A percentile compares a stretch with the other conserved stretches of the same genome.
Evolutionary conservation across 495 filamentous ascomycete genomes (phyloP).

Genomic region (Penicillium waksmanii): DNA sequence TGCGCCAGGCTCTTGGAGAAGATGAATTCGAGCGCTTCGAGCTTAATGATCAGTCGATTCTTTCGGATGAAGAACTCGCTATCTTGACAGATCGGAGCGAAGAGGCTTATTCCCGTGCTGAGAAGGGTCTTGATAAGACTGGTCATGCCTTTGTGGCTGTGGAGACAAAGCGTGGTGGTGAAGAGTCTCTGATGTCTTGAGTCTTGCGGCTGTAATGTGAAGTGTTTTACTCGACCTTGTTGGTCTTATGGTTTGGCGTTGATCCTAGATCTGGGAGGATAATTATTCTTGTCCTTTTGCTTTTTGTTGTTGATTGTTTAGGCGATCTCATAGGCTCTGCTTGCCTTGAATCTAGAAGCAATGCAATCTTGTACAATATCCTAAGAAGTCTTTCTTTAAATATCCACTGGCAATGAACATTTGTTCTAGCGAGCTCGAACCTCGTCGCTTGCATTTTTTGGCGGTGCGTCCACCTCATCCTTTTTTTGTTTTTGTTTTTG

Average conservation of each 20-base stretch:
- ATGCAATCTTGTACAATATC: no score
- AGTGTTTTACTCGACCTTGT: not conserved
- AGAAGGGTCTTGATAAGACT: constrained; percentile 63
- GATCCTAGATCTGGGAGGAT: no score
- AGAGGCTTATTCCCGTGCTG: constrained; percentile 81
- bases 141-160: constrained; percentile 46
- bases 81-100: constrained; percentile 83
- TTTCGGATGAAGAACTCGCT: constrained; percentile 77
- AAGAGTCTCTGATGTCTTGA: constrained; percentile 38
- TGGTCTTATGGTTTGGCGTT: not conserved
- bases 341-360: no score
- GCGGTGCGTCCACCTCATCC: no score
- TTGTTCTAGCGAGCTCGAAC: no score
- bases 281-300: not conserved
- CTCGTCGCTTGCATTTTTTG: no score
- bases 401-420: no score
- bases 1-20: constrained; percentile 51
- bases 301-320: not conserved
- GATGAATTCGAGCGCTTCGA: constrained; percentile 63
- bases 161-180: constrained; percentile 43
- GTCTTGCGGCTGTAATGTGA: constrained; percentile 19
- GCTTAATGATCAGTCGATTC: constrained; percentile 57
- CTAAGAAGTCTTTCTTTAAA: no score
- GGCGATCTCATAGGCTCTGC: no score
- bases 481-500: no score